A percentile compares a stretch with the other conserved stretches of the same genome.
These are phyloP conservation scores for Tinospora cordifolia DNA, from an alignment of 164 flowering plant genomes.

Conservation along the genomic window DNA sequence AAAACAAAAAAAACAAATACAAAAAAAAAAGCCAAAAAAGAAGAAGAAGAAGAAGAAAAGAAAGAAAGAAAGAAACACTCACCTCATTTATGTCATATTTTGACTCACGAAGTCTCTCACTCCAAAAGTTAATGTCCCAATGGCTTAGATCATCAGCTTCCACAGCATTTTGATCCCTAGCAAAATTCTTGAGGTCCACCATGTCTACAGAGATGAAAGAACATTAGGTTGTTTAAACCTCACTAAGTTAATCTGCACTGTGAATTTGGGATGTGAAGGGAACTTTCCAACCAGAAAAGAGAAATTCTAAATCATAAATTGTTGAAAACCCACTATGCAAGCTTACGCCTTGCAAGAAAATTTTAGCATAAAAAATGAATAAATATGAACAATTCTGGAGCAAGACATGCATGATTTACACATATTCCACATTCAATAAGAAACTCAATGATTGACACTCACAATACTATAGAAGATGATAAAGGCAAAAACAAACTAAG, in stretches of 20 bases:
- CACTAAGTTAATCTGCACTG: background rate
- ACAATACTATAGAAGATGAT: too few relatives aligned
- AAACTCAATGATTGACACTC: too few relatives aligned
- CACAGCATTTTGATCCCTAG: conserved; percentile 58
- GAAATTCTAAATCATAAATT: background rate
- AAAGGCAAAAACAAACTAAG: too few relatives aligned
- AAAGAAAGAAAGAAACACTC: conserved; percentile 10
- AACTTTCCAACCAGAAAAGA: background rate
- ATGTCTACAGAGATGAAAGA: conserved; percentile 42
- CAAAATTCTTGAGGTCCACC: conserved; percentile 71
- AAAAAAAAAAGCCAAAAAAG: too few relatives aligned
- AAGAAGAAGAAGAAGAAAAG: background rate
- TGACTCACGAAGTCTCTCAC: conserved; percentile 96
- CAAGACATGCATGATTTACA: background rate
- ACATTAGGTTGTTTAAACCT: background rate
- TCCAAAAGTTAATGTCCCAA: conserved; percentile 91
- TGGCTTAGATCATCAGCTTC: conserved; percentile 76
- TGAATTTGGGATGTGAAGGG: too few relatives aligned
- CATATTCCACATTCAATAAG: too few relatives aligned
- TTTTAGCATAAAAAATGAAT: background rate
- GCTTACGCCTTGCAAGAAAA: background rate
- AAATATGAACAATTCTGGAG: background rate
- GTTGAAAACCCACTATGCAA: background rate
- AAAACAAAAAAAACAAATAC: background rate
- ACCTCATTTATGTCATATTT: conserved; percentile 96